Percentiles rank a stretch among this genome's conserved stretches.
Conservation (phyloP, 768 basidiomycete species). For the Floccularia luteovirens region DNA sequence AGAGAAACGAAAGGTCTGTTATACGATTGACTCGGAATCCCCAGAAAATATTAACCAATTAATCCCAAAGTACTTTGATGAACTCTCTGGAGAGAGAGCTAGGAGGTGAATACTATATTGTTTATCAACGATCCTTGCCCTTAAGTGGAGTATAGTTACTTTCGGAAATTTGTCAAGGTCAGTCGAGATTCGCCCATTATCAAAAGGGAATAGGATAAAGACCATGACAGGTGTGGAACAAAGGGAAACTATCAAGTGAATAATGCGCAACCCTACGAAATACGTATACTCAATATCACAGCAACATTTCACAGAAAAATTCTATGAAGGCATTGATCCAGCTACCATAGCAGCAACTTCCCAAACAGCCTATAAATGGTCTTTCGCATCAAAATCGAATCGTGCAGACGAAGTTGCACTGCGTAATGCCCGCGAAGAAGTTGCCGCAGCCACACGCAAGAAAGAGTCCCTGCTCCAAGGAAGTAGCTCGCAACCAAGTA, state of each 20-base stretch:
- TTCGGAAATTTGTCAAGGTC: constrained; percentile 88
- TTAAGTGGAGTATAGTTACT: constrained; percentile 55
- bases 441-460: constrained; percentile 41
- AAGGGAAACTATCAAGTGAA: constrained; percentile 62
- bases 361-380: constrained; percentile 85
- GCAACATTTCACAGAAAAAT: constrained; percentile 11
- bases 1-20: constrained; percentile 36
- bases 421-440: constrained; percentile 50
- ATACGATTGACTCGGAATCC: not conserved
- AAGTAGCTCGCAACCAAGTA: constrained; percentile 14
- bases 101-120: constrained; percentile 43
- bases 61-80: constrained; percentile 67
- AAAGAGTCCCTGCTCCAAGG: constrained; percentile 9
- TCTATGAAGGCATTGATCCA: constrained; percentile 51
- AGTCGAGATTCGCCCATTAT: constrained; percentile 9
- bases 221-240: constrained; percentile 65
- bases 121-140: constrained; percentile 11
- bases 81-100: constrained; percentile 75
- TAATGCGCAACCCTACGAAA: constrained; percentile 5
- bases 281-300: not conserved
- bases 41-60: not conserved
- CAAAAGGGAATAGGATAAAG: constrained; percentile 1
- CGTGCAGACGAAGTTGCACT: constrained; percentile 53
- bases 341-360: constrained; percentile 48
- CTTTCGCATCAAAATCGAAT: constrained; percentile 63